Evolutionary conservation across 129 eudicot species (phyloP).

Genomic region (Erigeron canadensis): DNA sequence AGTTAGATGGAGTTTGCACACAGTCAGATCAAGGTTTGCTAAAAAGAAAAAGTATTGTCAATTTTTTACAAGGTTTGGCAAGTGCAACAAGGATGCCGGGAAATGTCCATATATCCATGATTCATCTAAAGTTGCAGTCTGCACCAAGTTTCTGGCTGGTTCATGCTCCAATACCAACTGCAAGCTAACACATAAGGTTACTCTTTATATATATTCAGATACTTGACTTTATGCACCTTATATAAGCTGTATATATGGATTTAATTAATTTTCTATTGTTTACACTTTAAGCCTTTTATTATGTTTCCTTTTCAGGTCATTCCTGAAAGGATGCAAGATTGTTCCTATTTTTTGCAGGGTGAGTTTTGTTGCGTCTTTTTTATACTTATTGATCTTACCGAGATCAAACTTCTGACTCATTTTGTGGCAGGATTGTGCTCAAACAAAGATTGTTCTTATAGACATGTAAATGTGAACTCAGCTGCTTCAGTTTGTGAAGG

Average conservation of each 20-base stretch:
- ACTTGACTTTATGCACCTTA: neutral
- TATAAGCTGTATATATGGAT: neutral
- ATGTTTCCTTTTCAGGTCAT: constrained; percentile 61
- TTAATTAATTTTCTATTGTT: constrained; percentile 13
- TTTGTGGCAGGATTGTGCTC: constrained; percentile 78
- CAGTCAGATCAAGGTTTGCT: constrained; percentile 82
- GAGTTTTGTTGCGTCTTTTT: constrained; percentile 22
- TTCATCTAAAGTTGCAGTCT: constrained; percentile 79
- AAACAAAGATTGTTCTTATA: constrained; percentile 75
- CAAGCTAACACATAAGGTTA: constrained; percentile 89
- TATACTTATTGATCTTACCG: neutral
- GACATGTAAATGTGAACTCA: constrained; percentile 86
- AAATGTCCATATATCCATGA: constrained; percentile 93
- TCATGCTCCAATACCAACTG: constrained; percentile 71
- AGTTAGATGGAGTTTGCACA: constrained; percentile 97
- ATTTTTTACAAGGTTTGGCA: constrained; percentile 91
- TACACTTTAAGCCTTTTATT: constrained; percentile 24
- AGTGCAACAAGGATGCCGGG: constrained; percentile 88
- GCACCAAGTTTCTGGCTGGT: constrained; percentile 84
- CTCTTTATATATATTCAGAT: constrained; percentile 6
- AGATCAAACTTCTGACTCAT: constrained; percentile 20
- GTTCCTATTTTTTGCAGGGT: constrained; percentile 93
- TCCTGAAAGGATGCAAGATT: constrained; percentile 99
- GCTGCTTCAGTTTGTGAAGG: constrained; percentile 77
- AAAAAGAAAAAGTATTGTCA: constrained; percentile 85